phyloP scores from a whole-genome alignment of 2,329 filamentous ascomycete genomes.

The Thielaviopsis populi region DNA sequence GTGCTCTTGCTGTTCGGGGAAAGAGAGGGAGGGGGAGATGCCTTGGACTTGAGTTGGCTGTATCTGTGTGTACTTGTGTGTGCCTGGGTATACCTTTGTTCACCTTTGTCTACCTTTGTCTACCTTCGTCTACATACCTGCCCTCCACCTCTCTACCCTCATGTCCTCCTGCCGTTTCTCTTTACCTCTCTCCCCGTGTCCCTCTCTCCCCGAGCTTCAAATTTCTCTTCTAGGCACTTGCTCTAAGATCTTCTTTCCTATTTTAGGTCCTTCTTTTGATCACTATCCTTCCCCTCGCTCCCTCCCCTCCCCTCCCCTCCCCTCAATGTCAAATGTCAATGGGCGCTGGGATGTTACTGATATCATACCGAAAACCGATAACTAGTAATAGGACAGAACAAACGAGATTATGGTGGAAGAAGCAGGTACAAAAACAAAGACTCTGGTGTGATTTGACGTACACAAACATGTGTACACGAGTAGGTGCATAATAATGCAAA shows the following conservation, averaged over 20 bases:
- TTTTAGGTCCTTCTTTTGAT: neutral
- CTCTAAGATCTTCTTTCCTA: neutral
- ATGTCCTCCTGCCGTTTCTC: neutral
- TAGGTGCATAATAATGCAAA: neutral
- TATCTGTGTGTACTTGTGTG: neutral
- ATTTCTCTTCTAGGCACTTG: neutral
- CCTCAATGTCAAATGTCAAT: neutral
- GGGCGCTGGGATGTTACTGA: neutral
- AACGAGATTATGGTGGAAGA: neutral
- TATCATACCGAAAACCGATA: neutral
- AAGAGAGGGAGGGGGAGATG: neutral
- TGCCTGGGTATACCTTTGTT: neutral
- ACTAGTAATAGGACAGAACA: neutral
- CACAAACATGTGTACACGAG: neutral
- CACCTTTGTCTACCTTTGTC: neutral
- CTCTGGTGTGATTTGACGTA: neutral
- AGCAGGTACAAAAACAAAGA: neutral
- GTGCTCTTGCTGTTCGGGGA: neutral
- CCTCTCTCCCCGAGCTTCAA: neutral
- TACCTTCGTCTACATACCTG: neutral
- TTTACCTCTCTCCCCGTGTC: neutral
- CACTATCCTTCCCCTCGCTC: too few species aligned
- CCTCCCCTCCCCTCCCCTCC: neutral
- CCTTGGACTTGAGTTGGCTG: too few species aligned
- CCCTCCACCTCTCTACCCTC: neutral